Base-by-base conservation (phyloP, 2,329 filamentous ascomycete species). In the Alternaria ventricosa region DNA sequence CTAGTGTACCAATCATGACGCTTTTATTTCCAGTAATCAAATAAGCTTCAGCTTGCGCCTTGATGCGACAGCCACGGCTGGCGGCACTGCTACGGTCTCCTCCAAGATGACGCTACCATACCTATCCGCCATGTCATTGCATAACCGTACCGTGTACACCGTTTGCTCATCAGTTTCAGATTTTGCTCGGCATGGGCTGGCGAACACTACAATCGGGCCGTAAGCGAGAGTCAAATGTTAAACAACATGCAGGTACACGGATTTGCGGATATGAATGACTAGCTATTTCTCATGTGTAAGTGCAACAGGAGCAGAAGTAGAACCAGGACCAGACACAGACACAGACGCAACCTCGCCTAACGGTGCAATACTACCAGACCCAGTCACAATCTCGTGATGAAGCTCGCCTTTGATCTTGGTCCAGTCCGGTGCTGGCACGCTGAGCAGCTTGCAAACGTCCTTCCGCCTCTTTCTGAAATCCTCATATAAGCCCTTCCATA, bases 401-500 rank as follows among this genome's bases (percentile, higher is more conserved):
- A 65, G 44, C 6, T 47, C 63, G 23, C 63, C 68, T 57, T 78
- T 77, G 61, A 79, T 69, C 47, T 59, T 68, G 47, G 57, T 46
- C 80, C 80, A 82, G 10, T 80, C 76, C 23, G 79, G 78, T 45
- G 80, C 74, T 13, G 79, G 79, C 56, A 81, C 75, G 60, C 78
- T 80, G 55, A 81, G 68, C 54, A 79, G 64, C 64, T 68, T 74
- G 67, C 81, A 83, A 18, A 83, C 65, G 47, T 81, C 77, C 66
- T 76, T 80, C 60, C 83, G 71, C 61, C 81, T 74, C 66, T 73
- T 65, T 30, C 82, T 68, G 63, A 84, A 84, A 53, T 83, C 79
- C 33, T 82, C 75, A 57, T 84, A 84, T 60, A 84, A 61, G 10
- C 74, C 71, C 67, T 81, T 82, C 82, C 82, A 84, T 25, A 83